Evolutionary conservation across 2,329 filamentous ascomycete genomes (phyloP).

Genomic region (Talaromyces sp.): DNA sequence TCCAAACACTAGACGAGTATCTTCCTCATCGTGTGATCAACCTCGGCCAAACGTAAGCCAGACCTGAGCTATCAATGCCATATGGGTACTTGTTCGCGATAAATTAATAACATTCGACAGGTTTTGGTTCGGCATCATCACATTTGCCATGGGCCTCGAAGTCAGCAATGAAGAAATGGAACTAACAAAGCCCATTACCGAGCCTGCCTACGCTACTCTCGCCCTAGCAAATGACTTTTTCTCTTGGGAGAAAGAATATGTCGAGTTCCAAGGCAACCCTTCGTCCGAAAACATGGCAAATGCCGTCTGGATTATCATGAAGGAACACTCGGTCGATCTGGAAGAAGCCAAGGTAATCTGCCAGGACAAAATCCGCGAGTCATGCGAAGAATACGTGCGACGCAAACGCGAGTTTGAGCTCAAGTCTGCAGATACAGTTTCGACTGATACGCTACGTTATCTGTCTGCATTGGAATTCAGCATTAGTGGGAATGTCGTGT

Average conservation of each 20-base stretch:
- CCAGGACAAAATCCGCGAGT: neutral
- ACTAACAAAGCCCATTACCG: constrained; percentile 12
- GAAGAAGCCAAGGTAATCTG: constrained; percentile 23
- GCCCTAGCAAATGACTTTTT: constrained; percentile 35
- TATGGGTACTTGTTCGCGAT: too few relatives aligned
- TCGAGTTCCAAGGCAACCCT: constrained; percentile 12
- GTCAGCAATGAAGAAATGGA: neutral
- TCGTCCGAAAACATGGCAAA: constrained; percentile 28
- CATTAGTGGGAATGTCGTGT: neutral
- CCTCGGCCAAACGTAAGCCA: constrained; percentile 22
- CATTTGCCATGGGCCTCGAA: constrained; percentile 1
- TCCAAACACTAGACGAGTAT: constrained; percentile 21
- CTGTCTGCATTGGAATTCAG: neutral
- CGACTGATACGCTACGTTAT: neutral
- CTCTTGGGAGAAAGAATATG: constrained; percentile 33
- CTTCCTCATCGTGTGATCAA: constrained; percentile 22
- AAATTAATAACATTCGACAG: neutral
- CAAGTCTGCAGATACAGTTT: neutral
- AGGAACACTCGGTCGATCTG: constrained; percentile 22
- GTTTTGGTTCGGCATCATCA: constrained; percentile 1
- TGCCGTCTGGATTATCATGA: constrained; percentile 37
- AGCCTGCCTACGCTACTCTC: constrained; percentile 22
- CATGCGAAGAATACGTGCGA: neutral
- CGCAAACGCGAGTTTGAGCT: neutral
- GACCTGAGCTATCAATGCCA: neutral